Evolutionary conservation across 495 filamentous ascomycete species (phyloP).

Genomic region (Cudoniella acicularis): DNA sequence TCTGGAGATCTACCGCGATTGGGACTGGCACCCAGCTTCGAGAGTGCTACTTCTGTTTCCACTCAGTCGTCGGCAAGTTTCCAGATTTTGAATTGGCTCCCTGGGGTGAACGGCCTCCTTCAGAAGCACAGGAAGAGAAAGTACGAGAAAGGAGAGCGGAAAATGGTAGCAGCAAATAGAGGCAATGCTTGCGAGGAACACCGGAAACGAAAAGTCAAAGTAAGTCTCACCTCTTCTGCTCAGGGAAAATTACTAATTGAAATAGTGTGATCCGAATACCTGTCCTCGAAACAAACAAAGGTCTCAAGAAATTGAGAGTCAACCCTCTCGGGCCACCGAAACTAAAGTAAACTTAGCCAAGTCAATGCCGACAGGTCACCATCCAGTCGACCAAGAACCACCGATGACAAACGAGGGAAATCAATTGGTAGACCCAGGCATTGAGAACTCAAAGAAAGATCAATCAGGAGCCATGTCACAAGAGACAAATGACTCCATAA

Average conservation of each 20-base stretch:
- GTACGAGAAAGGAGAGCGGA: background rate
- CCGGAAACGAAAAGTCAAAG: background rate
- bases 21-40: background rate
- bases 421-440: no score
- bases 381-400: no score
- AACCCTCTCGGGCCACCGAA: no score
- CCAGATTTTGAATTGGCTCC: background rate
- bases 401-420: no score
- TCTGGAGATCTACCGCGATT: no score
- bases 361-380: no score
- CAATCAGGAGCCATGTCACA: no score
- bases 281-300: background rate
- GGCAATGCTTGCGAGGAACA: background rate
- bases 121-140: background rate
- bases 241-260: background rate
- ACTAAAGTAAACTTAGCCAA: no score
- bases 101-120: background rate
- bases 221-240: background rate
- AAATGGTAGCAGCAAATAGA: background rate
- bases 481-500: no score
- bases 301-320: no score
- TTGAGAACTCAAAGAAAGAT: no score
- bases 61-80: background rate
- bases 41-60: background rate
- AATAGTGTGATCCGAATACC: background rate